These are phyloP conservation scores for Dothistroma pini DNA, from an alignment of 2,329 filamentous ascomycete genomes.

Conservation along the genomic window DNA sequence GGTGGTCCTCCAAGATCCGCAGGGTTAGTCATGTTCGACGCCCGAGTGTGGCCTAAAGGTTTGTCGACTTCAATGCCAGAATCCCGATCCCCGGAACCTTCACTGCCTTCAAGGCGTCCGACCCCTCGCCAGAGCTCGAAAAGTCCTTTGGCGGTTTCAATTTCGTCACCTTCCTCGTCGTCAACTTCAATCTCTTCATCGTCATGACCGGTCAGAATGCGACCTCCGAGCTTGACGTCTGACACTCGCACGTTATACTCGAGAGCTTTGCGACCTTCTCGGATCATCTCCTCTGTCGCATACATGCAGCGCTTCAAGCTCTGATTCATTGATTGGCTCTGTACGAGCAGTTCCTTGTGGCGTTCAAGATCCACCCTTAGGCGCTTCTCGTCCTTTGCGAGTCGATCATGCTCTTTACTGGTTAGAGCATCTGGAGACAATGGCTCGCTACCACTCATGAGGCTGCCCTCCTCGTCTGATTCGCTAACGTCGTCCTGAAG, in stretches of 20 bases:
- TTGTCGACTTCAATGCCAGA: constrained; percentile 33
- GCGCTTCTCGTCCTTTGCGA: constrained; percentile 74
- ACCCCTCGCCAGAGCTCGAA: constrained; percentile 27
- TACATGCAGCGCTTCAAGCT: constrained; percentile 84
- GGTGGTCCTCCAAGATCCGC: constrained; percentile 19
- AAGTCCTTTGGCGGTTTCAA: constrained; percentile 27
- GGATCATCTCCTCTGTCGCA: constrained; percentile 87
- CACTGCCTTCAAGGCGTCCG: constrained; percentile 22
- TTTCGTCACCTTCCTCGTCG: constrained; percentile 21
- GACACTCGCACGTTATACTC: constrained; percentile 74
- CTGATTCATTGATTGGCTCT: constrained; percentile 93
- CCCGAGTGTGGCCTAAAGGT: constrained; percentile 9
- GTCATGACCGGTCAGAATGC: constrained; percentile 65
- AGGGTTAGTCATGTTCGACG: constrained; percentile 11
- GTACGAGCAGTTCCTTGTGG: constrained; percentile 81
- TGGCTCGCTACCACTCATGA: constrained; percentile 29
- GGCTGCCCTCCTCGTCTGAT: constrained; percentile 32
- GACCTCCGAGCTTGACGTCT: constrained; percentile 77
- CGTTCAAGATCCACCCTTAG: constrained; percentile 81
- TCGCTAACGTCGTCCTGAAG: constrained; percentile 28
- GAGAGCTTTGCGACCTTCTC: constrained; percentile 80
- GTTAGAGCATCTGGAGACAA: constrained; percentile 38
- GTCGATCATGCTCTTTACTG: constrained; percentile 49
- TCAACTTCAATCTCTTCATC: constrained; percentile 30
- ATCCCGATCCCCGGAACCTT: constrained; percentile 31